Evolutionary conservation across 306 rosid genomes (phyloP).

Genomic region (Casuarina glauca): DNA sequence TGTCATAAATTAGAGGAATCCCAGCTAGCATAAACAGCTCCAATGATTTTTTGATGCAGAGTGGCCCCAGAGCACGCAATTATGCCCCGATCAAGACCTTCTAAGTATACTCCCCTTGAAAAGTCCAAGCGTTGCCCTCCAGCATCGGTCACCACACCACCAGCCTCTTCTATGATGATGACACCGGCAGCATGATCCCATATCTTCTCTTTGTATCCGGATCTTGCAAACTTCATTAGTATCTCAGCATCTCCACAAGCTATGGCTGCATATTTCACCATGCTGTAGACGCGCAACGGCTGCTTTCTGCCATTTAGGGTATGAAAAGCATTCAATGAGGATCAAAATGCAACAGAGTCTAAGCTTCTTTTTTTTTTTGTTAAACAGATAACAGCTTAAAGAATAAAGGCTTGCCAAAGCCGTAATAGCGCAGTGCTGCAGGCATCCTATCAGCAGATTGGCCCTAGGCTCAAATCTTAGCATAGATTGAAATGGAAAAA

Average conservation of each 20-base stretch:
- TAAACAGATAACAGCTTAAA: neutral
- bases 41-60: constrained; percentile 74
- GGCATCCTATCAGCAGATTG: neutral
- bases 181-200: constrained; percentile 99
- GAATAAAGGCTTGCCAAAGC: neutral
- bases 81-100: constrained; percentile 93
- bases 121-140: constrained; percentile 78
- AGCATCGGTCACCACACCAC: constrained; percentile 91
- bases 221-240: constrained; percentile 94
- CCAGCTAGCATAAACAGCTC: constrained; percentile 97
- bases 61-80: constrained; percentile 79
- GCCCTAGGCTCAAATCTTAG: neutral
- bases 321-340: neutral
- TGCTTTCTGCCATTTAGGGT: constrained; percentile 62
- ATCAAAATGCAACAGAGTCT: neutral
- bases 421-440: constrained; percentile 1
- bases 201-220: constrained; percentile 95
- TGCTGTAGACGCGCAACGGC: constrained; percentile 85
- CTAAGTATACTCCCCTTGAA: constrained; percentile 73
- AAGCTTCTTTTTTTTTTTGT: neutral
- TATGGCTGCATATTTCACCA: constrained; percentile 94
- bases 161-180: constrained; percentile 87
- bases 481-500: neutral
- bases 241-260: constrained; percentile 97
- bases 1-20: constrained; percentile 74